Base-by-base conservation (phyloP, 2,329 filamentous ascomycete species). In the Septoria petroselini region DNA sequence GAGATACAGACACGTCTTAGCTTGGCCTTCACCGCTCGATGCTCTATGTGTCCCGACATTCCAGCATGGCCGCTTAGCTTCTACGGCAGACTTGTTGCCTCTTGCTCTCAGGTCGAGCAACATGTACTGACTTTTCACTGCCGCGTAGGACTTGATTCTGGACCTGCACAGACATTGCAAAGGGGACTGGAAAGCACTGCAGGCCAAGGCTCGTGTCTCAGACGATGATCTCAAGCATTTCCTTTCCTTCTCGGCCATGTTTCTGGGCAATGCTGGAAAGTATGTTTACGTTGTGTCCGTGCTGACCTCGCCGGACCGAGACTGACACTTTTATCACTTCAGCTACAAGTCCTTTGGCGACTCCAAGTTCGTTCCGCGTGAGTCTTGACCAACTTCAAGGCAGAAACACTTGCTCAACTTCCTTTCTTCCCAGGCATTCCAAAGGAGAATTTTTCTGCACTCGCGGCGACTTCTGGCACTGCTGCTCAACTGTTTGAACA, bases 131-230 rank as follows among this genome's bases (percentile, higher is more conserved):
- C 40, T 1, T 2, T 19, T 27, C 23, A 27, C 25, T 14, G 9
- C 62, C 31, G 77, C 79, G 48, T 79, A 78, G 57, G 77, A 80
- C 61, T 75, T 80, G 62, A 77, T 80, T 37, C 62, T 79, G 46
- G 68, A 71, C 7, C 63, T 80, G 7, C 72, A 79, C 62, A 71
- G 71, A 53, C 61, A 67, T 42, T 70, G 68, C 60, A 66, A 71
- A 41, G 64, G 77, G 23, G 69, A 78, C 57, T 80, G 78, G 70
- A 65, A 72, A 29, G 59, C 64, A 8, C 65, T 76, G 6, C 67
- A 70, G 41, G 67, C 71, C 33, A 63, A 72, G 12, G 68, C 73
- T 7, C 70, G 70, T 2, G 55, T 76, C 4, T 70, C 71, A 0
- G 64, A 69, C 18, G 64, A 67, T 38, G 70, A 73, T 15, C 35